phyloP scores from a whole-genome alignment of 257 asterid species.

The Rauvolfia tetraphylla region DNA sequence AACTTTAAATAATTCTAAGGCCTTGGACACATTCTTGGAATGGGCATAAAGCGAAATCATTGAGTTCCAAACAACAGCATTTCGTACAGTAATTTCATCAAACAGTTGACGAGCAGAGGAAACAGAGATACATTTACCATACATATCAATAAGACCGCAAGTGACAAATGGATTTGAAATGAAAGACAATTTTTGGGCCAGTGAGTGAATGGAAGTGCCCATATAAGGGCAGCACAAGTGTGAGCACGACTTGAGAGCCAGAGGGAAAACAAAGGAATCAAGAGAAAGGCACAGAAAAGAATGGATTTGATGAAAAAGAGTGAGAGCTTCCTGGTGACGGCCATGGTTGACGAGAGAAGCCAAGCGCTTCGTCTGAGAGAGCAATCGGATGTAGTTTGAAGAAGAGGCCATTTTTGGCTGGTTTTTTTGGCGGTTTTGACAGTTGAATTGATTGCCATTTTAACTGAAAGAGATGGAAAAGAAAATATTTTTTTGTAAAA shows the following conservation, averaged over 20 bases:
- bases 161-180: constrained; percentile 40
- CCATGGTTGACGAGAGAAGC: constrained; percentile 45
- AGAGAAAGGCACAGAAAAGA: constrained; percentile 30
- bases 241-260: constrained; percentile 43
- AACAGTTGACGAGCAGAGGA: constrained; percentile 35
- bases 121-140: constrained; percentile 40
- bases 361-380: constrained; percentile 38
- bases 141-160: constrained; percentile 39
- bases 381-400: constrained; percentile 40
- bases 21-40: constrained; percentile 25
- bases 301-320: constrained; percentile 36
- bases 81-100: constrained; percentile 37
- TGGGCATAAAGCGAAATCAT: constrained; percentile 39
- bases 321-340: constrained; percentile 39
- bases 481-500: too few species aligned
- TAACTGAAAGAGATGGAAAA: not conserved
- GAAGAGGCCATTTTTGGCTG: constrained; percentile 21
- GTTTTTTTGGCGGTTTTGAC: constrained; percentile 1
- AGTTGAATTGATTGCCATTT: not conserved
- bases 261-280: constrained; percentile 48
- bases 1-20: constrained; percentile 30
- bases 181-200: constrained; percentile 25
- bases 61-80: constrained; percentile 45
- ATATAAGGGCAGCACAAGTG: constrained; percentile 25
- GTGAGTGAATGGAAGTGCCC: constrained; percentile 38